A percentile compares a stretch with the other conserved stretches of the same genome.
These are phyloP conservation scores for Hypoxylon cercidicola DNA, from an alignment of 495 filamentous ascomycete species.

Conservation along the genomic window DNA sequence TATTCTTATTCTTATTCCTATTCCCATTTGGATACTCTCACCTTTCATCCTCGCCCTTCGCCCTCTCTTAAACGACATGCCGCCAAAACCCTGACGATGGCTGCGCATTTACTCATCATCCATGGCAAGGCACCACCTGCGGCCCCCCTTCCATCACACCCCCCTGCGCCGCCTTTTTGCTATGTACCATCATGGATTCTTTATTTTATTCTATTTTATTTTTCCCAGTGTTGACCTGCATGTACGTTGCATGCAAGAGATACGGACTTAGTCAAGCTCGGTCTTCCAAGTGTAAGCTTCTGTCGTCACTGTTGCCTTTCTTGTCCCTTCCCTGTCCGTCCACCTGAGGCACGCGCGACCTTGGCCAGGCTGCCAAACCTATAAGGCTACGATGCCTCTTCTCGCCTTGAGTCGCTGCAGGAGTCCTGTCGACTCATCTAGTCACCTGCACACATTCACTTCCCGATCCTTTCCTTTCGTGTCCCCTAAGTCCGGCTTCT, in stretches of 20 bases:
- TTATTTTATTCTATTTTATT: slow-evolving; percentile 2
- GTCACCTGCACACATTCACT: slow-evolving; percentile 47
- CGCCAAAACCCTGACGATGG: slow-evolving; percentile 30
- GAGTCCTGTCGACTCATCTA: slow-evolving; percentile 49
- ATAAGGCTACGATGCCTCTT: slow-evolving; percentile 53
- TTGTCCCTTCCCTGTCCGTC: slow-evolving; percentile 39
- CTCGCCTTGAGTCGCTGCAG: slow-evolving; percentile 40
- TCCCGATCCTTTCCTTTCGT: slow-evolving; percentile 45
- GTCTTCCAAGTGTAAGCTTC: slow-evolving; percentile 33
- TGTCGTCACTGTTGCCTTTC: slow-evolving; percentile 46
- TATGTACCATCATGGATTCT: slow-evolving; percentile 35
- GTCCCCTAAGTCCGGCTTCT: slow-evolving; percentile 38
- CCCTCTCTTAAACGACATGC: slow-evolving; percentile 37
- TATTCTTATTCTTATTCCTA: slow-evolving; percentile 30
- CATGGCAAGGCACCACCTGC: slow-evolving; percentile 42
- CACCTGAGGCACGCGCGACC: slow-evolving; percentile 31
- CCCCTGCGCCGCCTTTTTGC: slow-evolving; percentile 44
- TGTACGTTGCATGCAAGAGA: slow-evolving; percentile 35
- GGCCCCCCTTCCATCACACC: slow-evolving; percentile 28
- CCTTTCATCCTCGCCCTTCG: slow-evolving; percentile 31
- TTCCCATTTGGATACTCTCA: slow-evolving; percentile 36
- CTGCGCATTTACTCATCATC: slow-evolving; percentile 42
- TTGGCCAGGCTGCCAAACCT: slow-evolving; percentile 47
- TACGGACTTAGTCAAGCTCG: slow-evolving; percentile 36
- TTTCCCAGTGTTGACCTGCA: slow-evolving; percentile 44